Conservation (phyloP, 768 basidiomycete genomes). For the Naganishia onofrii region DNA sequence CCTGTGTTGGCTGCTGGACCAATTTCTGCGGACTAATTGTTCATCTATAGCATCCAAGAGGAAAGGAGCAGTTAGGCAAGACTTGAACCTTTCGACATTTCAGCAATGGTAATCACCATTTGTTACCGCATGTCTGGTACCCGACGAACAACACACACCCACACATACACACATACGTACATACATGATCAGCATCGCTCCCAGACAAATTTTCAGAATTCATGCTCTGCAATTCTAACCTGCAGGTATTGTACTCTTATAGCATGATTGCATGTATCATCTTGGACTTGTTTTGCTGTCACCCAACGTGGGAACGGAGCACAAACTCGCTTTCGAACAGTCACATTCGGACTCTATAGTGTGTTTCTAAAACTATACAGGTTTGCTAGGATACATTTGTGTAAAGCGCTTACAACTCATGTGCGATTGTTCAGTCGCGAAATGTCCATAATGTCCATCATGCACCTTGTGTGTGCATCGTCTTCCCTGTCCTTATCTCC, state of each 20-base stretch:
- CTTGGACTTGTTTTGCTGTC: neutral
- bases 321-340: neutral
- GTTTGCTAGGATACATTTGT: neutral
- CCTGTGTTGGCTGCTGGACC: neutral
- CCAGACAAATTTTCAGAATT: neutral
- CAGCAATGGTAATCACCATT: neutral
- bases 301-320: no score
- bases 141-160: neutral
- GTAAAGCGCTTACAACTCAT: neutral
- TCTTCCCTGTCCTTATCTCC: neutral
- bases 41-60: neutral
- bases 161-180: neutral
- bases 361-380: neutral
- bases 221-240: neutral
- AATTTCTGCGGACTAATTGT: neutral
- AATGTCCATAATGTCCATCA: slow-evolving; percentile 8
- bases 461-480: neutral
- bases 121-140: neutral
- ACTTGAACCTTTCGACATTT: neutral
- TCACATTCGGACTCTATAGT: neutral
- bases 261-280: neutral
- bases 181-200: neutral
- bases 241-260: neutral
- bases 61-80: neutral
- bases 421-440: neutral